Conservation (phyloP, 345 rosid species). For the Rhodamnia rubescens region DNA sequence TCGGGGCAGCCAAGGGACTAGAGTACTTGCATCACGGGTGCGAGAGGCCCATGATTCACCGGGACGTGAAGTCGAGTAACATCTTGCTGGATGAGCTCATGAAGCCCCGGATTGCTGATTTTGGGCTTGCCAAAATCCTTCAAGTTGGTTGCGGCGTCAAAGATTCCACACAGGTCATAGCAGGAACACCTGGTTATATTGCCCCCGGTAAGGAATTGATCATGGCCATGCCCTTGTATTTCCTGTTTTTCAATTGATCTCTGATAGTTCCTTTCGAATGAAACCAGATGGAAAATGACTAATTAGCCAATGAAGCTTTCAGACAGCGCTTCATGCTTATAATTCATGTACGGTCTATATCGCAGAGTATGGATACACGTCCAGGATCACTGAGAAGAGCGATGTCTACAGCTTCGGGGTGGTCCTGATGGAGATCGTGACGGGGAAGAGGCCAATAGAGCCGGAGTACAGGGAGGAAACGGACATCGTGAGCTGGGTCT, state of each 20-base stretch:
- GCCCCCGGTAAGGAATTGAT: constrained; percentile 64
- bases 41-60: constrained; percentile 60
- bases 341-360: background rate
- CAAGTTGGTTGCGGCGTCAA: constrained; percentile 24
- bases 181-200: constrained; percentile 90
- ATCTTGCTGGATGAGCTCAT: constrained; percentile 68
- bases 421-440: constrained; percentile 83
- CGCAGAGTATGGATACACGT: constrained; percentile 82
- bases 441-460: constrained; percentile 75
- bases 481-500: constrained; percentile 73
- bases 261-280: background rate
- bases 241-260: background rate
- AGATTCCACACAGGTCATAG: constrained; percentile 65
- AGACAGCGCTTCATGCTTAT: background rate
- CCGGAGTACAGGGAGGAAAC: constrained; percentile 64
- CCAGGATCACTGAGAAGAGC: constrained; percentile 73
- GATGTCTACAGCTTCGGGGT: constrained; percentile 96
- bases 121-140: constrained; percentile 89
- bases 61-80: constrained; percentile 86
- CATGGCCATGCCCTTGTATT: background rate
- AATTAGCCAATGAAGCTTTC: background rate
- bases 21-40: constrained; percentile 88
- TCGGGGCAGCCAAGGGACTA: constrained; percentile 79
- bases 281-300: background rate
- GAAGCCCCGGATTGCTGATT: constrained; percentile 92